Base-by-base conservation (phyloP, 2,329 filamentous ascomycete genomes). In the Ceratocystis albifundus region DNA sequence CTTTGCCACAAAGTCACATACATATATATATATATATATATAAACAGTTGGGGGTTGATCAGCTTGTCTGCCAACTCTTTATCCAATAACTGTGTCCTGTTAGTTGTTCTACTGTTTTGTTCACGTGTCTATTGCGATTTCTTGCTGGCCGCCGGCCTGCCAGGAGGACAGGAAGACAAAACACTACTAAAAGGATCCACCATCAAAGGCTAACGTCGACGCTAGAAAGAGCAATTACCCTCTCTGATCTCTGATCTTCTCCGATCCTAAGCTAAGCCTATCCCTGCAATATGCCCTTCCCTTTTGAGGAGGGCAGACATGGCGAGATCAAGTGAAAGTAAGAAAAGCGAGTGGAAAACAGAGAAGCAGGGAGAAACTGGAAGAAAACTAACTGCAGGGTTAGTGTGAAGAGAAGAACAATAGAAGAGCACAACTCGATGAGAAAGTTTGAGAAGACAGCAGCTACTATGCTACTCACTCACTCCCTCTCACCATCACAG, bases 201-300 rank as follows among this genome's bases (percentile, higher is more conserved):
- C 20, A 25, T 53, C 48, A 25, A 41, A 53, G 48, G 12, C 48
- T 61, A 61, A 61, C 48, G 22, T 53, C 22, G 10, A 4, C 48
- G 22, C 48, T 57, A 45, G 15, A 57, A 45, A 48, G 50, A 44
- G 64, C n/a, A n/a, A 59, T 45, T 65, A 36, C 28, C 30, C 62
- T 41, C 44, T 53, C 25, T 22, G 44, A 46, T 41, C 64, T 28
- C 25, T n/a, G 53, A 20, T 48, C 41, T 61, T 20, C 41, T 17
- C 46, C 15, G 20, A 61, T 61, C 64, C 41, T 66, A 17, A 20
- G 3, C 41, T 66, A 17, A 20, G 3, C 6, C 41, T 10, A 48
- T 61, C 61, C 45, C 57, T 61, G 45, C 4, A 44, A 50, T 61
- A 22, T 8, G 32, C n/a, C 50, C 59, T 61, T 61, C 57, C 53